Evolutionary conservation across 805 yeast species (phyloP).

Genomic region (Cyberlindnera veronae): DNA sequence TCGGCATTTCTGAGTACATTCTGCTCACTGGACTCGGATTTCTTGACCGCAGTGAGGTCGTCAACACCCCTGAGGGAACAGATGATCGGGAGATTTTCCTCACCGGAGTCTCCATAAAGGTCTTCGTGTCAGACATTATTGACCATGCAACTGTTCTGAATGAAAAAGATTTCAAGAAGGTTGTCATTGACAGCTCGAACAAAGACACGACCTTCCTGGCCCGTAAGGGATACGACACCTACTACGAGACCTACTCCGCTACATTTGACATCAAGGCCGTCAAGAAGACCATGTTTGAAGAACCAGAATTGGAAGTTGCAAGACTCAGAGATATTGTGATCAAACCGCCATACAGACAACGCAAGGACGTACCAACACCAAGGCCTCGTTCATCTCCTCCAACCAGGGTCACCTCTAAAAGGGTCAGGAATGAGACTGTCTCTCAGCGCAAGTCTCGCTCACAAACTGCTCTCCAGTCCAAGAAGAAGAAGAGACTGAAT

Average conservation of each 20-base stretch:
- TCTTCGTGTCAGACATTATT: slow-evolving; percentile 41
- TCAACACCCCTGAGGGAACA: slow-evolving; percentile 25
- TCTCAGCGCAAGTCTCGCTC: not conserved
- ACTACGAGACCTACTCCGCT: slow-evolving; percentile 25
- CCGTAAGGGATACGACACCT: slow-evolving; percentile 33
- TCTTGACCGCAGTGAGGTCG: slow-evolving; percentile 39
- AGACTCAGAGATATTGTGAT: slow-evolving; percentile 22
- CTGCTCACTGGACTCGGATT: slow-evolving; percentile 49
- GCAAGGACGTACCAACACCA: not conserved
- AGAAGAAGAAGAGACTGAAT: not conserved
- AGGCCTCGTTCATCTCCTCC: no score
- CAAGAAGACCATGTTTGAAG: slow-evolving; percentile 18
- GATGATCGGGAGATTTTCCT: slow-evolving; percentile 48
- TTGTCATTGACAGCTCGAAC: slow-evolving; percentile 35
- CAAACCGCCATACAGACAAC: slow-evolving; percentile 8
- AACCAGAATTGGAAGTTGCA: slow-evolving; percentile 28
- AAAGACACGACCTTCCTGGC: slow-evolving; percentile 30
- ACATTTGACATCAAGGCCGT: slow-evolving; percentile 24
- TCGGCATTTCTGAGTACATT: slow-evolving; percentile 47
- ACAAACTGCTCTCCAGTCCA: no score
- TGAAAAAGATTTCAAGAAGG: slow-evolving; percentile 31
- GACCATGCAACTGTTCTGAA: slow-evolving; percentile 44
- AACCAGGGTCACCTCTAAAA: no score
- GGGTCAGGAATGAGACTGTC: not conserved
- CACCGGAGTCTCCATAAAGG: slow-evolving; percentile 46